phyloP scores from a whole-genome alignment of 306 rosid species.

The Pterocarpus macrocarpus region DNA sequence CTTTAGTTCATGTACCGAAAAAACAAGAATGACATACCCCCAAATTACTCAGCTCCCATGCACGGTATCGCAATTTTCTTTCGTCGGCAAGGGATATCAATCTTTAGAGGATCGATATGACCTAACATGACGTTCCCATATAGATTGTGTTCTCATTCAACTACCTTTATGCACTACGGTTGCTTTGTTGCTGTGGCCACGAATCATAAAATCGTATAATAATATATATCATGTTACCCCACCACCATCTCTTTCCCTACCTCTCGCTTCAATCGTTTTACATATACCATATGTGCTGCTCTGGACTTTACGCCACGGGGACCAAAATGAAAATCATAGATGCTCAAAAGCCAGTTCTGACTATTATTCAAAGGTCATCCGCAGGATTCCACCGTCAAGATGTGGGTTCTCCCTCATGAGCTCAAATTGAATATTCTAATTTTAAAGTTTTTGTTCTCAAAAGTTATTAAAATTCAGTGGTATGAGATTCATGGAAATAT shows the following conservation, averaged over 20 bases:
- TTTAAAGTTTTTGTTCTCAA: background rate
- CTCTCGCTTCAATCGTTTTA: background rate
- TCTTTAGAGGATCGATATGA: background rate
- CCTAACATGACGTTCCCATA: conserved; percentile 10
- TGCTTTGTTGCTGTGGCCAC: background rate
- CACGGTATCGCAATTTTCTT: background rate
- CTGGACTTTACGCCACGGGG: conserved; percentile 7
- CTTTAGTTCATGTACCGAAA: no score
- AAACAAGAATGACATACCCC: background rate
- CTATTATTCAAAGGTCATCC: background rate
- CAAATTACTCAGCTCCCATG: conserved; percentile 14
- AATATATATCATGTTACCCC: background rate
- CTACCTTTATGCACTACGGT: conserved; percentile 10
- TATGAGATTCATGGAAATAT: no score
- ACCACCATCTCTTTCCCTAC: background rate
- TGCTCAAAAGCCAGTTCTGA: background rate
- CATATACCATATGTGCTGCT: background rate
- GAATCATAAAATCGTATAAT: conserved; percentile 5
- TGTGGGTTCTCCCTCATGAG: background rate
- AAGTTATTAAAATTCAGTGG: no score
- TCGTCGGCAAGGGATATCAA: conserved; percentile 33
- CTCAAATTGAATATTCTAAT: background rate
- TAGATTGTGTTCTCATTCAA: conserved; percentile 4
- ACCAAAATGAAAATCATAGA: background rate
- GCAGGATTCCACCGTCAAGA: background rate